phyloP scores from a whole-genome alignment of 306 rosid species.

The Begonia loranthoides region DNA sequence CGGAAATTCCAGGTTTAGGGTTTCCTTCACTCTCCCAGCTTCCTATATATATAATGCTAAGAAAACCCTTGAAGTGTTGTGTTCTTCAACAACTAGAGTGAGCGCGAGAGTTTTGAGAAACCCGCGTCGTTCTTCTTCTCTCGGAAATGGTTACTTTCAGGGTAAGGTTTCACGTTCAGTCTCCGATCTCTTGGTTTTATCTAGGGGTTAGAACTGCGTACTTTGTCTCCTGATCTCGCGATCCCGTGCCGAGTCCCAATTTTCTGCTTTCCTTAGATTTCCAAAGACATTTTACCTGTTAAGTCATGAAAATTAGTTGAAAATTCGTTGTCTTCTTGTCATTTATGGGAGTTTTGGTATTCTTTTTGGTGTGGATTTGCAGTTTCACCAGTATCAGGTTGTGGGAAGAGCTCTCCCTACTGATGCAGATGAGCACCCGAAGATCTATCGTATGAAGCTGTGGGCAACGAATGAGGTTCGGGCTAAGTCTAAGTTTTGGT shows the following conservation, averaged over 20 bases:
- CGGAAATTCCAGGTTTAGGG: too few species aligned
- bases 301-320: too few species aligned
- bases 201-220: too few species aligned
- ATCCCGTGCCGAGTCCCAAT: too few species aligned
- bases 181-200: conserved; percentile 5
- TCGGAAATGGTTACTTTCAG: conserved; percentile 49
- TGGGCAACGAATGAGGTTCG: conserved; percentile 97
- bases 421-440: conserved; percentile 56
- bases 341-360: too few species aligned
- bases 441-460: conserved; percentile 87
- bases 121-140: conserved; percentile 5
- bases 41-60: conserved; percentile 5
- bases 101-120: conserved; percentile 1
- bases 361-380: conserved; percentile 11
- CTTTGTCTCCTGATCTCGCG: too few species aligned
- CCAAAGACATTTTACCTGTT: too few species aligned
- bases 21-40: too few species aligned
- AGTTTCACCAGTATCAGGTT: conserved; percentile 88
- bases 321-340: too few species aligned
- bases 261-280: too few species aligned
- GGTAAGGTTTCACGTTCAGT: conserved; percentile 16
- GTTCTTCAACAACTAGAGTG: conserved; percentile 1
- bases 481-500: conserved; percentile 94
- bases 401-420: conserved; percentile 88
- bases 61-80: conserved; percentile 19